Conservation (phyloP, 2,329 filamentous ascomycete genomes). For the Beauveria brongniartii region DNA sequence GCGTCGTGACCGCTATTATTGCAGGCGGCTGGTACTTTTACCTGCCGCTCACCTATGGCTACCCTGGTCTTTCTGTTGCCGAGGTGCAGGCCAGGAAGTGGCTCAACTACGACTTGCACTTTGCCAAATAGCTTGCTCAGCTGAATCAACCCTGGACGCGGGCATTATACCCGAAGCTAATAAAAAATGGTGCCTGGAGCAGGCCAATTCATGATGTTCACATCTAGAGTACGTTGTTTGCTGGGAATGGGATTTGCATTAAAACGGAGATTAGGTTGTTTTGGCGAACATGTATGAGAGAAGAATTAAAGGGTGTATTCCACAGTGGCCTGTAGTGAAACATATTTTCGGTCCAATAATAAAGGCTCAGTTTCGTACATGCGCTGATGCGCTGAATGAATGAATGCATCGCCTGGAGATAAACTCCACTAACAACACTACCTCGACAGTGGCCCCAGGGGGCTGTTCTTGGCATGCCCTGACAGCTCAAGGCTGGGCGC, state of each 20-base stretch:
- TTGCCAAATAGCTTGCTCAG: constrained; percentile 64
- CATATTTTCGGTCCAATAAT: background rate
- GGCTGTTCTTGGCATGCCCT: background rate
- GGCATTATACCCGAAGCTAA: background rate
- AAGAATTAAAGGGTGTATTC: background rate
- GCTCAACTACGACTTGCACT: constrained; percentile 95
- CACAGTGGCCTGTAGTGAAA: background rate
- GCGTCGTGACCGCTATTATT: constrained; percentile 58
- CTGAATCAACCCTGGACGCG: background rate
- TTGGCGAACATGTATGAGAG: constrained; percentile 5
- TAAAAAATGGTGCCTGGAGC: background rate
- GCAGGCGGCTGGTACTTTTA: constrained; percentile 86
- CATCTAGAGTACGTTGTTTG: background rate
- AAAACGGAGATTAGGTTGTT: background rate
- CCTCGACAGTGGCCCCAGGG: background rate
- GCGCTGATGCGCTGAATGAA: background rate
- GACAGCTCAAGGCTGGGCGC: background rate
- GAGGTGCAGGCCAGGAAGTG: constrained; percentile 82
- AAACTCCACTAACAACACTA: background rate
- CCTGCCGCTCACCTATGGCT: constrained; percentile 89
- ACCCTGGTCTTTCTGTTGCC: constrained; percentile 73
- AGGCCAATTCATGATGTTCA: background rate
- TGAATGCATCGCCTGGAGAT: background rate
- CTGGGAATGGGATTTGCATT: background rate
- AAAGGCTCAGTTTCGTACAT: background rate